Evolutionary conservation across 441 rosid genomes (phyloP).

Genomic region (Pelargonium myrrhifolium): DNA sequence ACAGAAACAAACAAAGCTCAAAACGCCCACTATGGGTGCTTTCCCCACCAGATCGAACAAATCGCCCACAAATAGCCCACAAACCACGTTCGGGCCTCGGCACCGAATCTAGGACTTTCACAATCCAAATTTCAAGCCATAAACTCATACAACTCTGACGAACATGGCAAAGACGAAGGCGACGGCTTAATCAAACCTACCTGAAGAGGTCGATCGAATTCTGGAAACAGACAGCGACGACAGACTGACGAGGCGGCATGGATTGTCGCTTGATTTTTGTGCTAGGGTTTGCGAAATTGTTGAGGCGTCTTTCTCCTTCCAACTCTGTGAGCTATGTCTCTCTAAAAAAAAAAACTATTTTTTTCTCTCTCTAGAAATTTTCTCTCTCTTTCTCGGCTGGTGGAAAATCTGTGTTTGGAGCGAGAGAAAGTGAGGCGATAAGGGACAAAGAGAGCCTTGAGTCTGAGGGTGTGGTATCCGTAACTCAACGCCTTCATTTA

Average conservation of each 20-base stretch:
- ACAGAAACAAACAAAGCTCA: not conserved
- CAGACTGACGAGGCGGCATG: not conserved
- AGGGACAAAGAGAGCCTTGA: constrained; percentile 40
- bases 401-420: constrained; percentile 18
- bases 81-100: not conserved
- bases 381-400: constrained; percentile 5
- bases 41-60: not conserved
- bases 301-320: not conserved
- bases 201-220: not conserved
- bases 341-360: not conserved
- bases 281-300: not conserved
- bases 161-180: too few species aligned
- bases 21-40: too few species aligned
- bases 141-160: too few species aligned
- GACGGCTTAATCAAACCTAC: not conserved
- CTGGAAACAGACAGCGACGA: not conserved
- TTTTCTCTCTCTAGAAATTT: constrained; percentile 2
- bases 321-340: not conserved
- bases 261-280: not conserved
- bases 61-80: too few species aligned
- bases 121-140: not conserved
- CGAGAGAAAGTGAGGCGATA: constrained; percentile 33
- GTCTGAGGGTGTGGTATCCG: constrained; percentile 32
- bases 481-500: constrained; percentile 47
- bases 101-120: constrained; percentile 21